These are phyloP conservation scores for Mitragyna speciosa DNA, from an alignment of 257 asterid genomes.

Conservation along the genomic window DNA sequence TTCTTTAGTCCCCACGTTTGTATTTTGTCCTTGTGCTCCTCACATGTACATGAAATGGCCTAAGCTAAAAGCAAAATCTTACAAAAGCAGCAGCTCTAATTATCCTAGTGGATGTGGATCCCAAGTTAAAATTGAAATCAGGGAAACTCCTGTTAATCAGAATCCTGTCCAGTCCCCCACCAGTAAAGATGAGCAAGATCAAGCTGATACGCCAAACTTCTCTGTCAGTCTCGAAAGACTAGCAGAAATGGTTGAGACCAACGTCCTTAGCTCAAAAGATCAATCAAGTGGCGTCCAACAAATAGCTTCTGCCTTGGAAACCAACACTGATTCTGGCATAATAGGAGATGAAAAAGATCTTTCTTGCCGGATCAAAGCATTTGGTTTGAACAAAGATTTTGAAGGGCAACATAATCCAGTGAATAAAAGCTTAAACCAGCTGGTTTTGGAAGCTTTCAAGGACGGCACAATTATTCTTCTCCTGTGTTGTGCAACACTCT, in stretches of 20 bases:
- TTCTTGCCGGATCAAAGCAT: conserved; percentile 21
- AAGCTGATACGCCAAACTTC: conserved; percentile 5
- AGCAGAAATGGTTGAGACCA: conserved; percentile 19
- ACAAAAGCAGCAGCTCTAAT: neutral
- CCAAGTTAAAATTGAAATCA: conserved; percentile 11
- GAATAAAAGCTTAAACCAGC: neutral
- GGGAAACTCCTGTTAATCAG: neutral
- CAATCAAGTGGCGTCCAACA: neutral
- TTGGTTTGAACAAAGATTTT: conserved; percentile 23
- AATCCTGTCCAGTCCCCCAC: neutral
- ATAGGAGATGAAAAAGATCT: conserved; percentile 29
- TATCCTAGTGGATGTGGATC: neutral
- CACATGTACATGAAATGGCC: neutral
- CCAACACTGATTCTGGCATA: conserved; percentile 30
- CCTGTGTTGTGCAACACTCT: conserved; percentile 37
- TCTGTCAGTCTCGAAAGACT: conserved; percentile 23
- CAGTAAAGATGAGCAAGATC: neutral
- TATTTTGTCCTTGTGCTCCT: neutral
- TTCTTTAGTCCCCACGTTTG: neutral
- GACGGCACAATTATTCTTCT: conserved; percentile 39
- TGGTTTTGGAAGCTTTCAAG: conserved; percentile 25
- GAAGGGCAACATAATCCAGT: neutral
- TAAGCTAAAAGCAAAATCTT: neutral
- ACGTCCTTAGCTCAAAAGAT: neutral
- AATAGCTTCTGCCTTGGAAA: conserved; percentile 22